Evolutionary conservation across 2,329 filamentous ascomycete species (phyloP), one percentile per base, ranked within the genome.

Genomic region (Fusarium avenaceum): DNA sequence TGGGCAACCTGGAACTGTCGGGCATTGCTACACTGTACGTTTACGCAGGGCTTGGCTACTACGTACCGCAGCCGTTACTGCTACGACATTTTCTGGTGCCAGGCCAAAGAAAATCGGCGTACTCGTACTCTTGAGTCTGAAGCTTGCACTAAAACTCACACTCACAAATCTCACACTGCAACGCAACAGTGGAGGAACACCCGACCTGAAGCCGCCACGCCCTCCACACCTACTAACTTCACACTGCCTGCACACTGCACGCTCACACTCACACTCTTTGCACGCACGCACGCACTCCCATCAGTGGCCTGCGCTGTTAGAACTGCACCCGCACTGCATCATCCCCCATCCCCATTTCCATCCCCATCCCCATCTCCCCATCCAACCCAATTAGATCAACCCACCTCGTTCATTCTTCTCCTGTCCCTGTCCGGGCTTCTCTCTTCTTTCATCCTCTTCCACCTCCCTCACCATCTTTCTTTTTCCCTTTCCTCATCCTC

Each of bases 401-500:
- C 33, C 53, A 58, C 51, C 46, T 55, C 17, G 35, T 38, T 38
- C 35, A n/a, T 38, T 38, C 17, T 61, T 70, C 60, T 69, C 58
- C 57, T 64, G 52, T 65, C 67, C 66, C 61, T 63, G 60, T 44
- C 52, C 62, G 35, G 57, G 32, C 59, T 58, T 43, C 51, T 52
- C 51, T 69, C 61, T 63, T 69, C 50, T 63, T 73, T 71, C 68
- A 75, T 73, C 65, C 65, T 70, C 61, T 62, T 65, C 61, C 66
- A 63, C 62, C 48, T 72, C 57, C 69, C 65, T 57, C 65, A 71
- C 66, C 63, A 61, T 65, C 58, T 67, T 67, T 65, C 63, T 61
- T 57, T 63, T 69, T 49, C 58, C 53, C 50, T 51, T 49, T 52
- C 26, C 26, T 26, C 26, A 26, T 54, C 63, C 65, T 69, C 58